These are phyloP conservation scores for Hibiscus trionum DNA, from an alignment of 345 rosid species.

Conservation along the genomic window DNA sequence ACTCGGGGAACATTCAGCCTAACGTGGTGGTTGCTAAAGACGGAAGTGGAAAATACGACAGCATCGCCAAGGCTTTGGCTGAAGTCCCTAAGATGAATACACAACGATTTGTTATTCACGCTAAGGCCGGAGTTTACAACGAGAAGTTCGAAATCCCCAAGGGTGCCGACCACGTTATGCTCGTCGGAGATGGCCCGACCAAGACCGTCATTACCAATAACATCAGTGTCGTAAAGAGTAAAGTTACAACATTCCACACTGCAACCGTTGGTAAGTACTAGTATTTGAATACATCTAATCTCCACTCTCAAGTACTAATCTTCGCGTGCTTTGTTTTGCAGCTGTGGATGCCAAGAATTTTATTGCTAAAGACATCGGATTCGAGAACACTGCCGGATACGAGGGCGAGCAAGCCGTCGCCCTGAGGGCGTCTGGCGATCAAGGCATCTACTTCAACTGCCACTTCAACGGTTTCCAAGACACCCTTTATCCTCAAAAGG, in stretches of 20 bases:
- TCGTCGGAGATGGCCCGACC: conserved; percentile 68
- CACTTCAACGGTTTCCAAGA: conserved; percentile 60
- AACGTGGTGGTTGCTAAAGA: conserved; percentile 57
- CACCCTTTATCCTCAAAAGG: conserved; percentile 57
- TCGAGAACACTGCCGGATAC: conserved; percentile 66
- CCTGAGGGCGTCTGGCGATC: conserved; percentile 42
- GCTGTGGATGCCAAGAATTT: conserved; percentile 40
- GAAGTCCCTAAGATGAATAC: conserved; percentile 30
- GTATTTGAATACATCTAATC: no score
- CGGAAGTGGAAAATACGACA: conserved; percentile 59
- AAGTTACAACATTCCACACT: conserved; percentile 33
- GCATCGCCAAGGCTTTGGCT: conserved; percentile 44
- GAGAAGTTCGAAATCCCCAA: conserved; percentile 42
- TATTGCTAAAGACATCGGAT: conserved; percentile 63
- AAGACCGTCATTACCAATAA: conserved; percentile 57
- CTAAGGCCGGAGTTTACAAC: conserved; percentile 58
- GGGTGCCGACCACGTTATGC: conserved; percentile 28
- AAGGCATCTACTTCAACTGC: conserved; percentile 44
- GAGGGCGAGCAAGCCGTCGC: conserved; percentile 66
- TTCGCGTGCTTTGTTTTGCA: conserved; percentile 10
- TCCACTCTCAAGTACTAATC: no score
- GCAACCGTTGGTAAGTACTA: conserved; percentile 49
- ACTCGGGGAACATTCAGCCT: conserved; percentile 25
- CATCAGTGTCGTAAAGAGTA: conserved; percentile 32
- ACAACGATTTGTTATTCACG: conserved; percentile 41